Conservation (phyloP, 2,329 filamentous ascomycete species). For the Botrytis porri region DNA sequence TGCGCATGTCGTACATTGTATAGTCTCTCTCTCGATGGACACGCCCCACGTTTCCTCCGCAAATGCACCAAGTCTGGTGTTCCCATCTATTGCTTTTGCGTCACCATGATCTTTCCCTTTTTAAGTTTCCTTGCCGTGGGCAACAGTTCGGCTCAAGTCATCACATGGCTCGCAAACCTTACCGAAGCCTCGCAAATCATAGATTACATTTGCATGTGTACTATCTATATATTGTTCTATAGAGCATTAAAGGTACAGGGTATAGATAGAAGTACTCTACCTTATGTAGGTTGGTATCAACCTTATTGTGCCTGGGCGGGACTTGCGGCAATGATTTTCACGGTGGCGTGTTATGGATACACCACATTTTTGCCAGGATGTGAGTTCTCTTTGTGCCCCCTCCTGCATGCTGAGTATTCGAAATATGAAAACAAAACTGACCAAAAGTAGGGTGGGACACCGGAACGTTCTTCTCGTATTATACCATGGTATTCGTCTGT, state of each 20-base stretch:
- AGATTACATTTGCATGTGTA: slow-evolving; percentile 65
- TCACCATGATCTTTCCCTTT: slow-evolving; percentile 63
- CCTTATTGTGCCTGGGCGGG: slow-evolving; percentile 64
- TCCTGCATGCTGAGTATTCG: neutral
- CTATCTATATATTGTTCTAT: slow-evolving; percentile 69
- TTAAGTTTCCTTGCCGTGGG: slow-evolving; percentile 67
- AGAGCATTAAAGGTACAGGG: slow-evolving; percentile 66
- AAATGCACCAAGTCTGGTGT: slow-evolving; percentile 61
- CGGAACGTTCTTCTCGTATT: slow-evolving; percentile 66
- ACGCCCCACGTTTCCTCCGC: slow-evolving; percentile 60
- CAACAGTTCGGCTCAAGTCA: slow-evolving; percentile 44
- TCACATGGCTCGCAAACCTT: slow-evolving; percentile 47
- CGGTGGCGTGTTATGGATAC: slow-evolving; percentile 72
- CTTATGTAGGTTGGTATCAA: slow-evolving; percentile 58
- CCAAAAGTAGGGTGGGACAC: slow-evolving; percentile 56
- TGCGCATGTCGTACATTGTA: slow-evolving; percentile 68
- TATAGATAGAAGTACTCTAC: slow-evolving; percentile 60
- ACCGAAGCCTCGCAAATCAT: slow-evolving; percentile 74
- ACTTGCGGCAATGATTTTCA: slow-evolving; percentile 59
- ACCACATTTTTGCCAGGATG: slow-evolving; percentile 64
- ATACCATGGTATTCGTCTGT: slow-evolving; percentile 62
- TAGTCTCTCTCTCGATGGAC: slow-evolving; percentile 62
- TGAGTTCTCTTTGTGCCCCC: slow-evolving; percentile 7
- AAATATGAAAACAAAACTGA: neutral
- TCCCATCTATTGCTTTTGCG: slow-evolving; percentile 60